A percentile compares a stretch with the other conserved stretches of the same genome.
These are phyloP conservation scores for Setaria viridis DNA, from an alignment of 202 grass and related monocot species.

Conservation along the genomic window DNA sequence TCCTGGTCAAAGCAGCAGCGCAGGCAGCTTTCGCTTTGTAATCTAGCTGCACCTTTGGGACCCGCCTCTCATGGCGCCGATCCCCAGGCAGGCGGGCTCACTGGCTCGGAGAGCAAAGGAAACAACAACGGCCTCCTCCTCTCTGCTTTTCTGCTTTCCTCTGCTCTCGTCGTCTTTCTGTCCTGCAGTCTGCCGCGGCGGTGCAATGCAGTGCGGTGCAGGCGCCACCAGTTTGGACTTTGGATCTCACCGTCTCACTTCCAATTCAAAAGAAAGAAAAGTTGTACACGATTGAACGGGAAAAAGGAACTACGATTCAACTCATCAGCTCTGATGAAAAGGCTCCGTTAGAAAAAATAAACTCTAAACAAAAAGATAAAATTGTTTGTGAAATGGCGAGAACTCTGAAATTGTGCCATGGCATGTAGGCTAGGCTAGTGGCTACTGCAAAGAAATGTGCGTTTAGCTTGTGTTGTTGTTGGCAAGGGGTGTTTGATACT, in stretches of 20 bases:
- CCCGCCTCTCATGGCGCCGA: conserved; percentile 38
- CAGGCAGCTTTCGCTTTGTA: conserved; percentile 47
- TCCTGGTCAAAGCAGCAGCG: conserved; percentile 52
- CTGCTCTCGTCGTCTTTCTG: conserved; percentile 4
- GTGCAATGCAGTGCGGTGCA: neutral
- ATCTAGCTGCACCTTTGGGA: neutral
- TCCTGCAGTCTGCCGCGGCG: neutral
- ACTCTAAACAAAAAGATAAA: no score
- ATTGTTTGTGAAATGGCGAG: neutral
- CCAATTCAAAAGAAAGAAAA: conserved; percentile 13
- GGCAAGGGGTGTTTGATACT: no score
- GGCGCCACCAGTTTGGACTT: conserved; percentile 19
- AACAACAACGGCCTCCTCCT: conserved; percentile 5
- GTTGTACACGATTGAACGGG: neutral
- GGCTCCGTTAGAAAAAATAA: neutral
- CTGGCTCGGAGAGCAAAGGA: neutral
- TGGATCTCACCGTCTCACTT: neutral
- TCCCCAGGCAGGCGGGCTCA: conserved; percentile 44
- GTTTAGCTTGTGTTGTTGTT: neutral
- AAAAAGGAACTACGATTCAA: neutral
- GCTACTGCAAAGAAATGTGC: neutral
- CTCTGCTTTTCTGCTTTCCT: conserved; percentile 3
- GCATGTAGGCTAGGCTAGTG: neutral
- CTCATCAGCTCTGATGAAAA: neutral
- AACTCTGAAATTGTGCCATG: neutral